Conservation (phyloP, 176 grass and related monocot species). For the Eleusine indica region DNA sequence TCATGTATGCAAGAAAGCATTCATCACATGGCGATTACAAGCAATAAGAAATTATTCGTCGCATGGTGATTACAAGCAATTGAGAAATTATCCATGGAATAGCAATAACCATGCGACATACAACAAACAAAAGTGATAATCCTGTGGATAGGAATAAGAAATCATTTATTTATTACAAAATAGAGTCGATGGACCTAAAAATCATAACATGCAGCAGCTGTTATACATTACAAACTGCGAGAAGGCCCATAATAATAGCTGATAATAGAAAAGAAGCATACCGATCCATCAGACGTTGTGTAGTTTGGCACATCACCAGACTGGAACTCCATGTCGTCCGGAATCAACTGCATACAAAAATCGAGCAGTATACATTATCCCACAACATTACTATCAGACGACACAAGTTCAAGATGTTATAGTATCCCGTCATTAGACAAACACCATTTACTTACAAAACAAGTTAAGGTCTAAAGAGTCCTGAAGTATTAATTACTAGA, state of each 20-base stretch:
- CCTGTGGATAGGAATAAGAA: background rate
- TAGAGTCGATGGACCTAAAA: background rate
- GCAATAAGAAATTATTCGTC: background rate
- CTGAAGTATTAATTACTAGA: background rate
- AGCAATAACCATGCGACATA: background rate
- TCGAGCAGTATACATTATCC: background rate
- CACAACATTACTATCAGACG: background rate
- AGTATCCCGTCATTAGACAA: background rate
- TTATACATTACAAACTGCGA: background rate
- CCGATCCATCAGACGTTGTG: constrained; percentile 94
- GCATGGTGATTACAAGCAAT: background rate
- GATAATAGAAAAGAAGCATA: constrained; percentile 41
- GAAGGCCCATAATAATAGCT: background rate
- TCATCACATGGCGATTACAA: background rate
- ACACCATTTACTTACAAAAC: background rate
- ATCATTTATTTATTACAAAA: background rate
- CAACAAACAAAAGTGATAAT: background rate
- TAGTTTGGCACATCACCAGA: constrained; percentile 88
- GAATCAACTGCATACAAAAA: constrained; percentile 69
- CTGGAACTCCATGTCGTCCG: constrained; percentile 96
- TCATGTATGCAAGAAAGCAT: constrained; percentile 9
- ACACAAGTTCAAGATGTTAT: background rate
- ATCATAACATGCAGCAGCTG: background rate
- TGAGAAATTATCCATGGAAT: background rate
- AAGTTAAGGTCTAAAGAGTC: background rate